These are phyloP conservation scores for Rubus parviflorus DNA, from an alignment of 306 rosid genomes.

Conservation along the genomic window DNA sequence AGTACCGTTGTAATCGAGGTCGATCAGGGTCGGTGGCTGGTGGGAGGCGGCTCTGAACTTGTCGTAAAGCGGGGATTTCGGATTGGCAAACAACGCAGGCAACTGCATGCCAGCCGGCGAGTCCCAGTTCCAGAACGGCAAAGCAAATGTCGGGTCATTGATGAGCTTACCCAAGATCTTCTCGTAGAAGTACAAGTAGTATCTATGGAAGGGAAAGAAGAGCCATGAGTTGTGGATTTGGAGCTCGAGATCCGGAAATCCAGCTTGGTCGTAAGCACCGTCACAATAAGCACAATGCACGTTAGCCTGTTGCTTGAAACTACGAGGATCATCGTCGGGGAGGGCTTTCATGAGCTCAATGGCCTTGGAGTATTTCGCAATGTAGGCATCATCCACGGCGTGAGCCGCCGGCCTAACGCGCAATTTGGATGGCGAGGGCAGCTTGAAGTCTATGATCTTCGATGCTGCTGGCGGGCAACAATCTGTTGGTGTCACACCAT, in stretches of 20 bases:
- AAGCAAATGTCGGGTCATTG: constrained; percentile 41
- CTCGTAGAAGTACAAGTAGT: constrained; percentile 65
- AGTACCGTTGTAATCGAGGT: constrained; percentile 33
- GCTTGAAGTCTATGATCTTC: constrained; percentile 44
- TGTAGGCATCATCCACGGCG: constrained; percentile 36
- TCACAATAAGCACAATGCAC: constrained; percentile 79
- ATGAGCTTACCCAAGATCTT: constrained; percentile 62
- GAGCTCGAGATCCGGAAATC: constrained; percentile 57
- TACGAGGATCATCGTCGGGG: constrained; percentile 63
- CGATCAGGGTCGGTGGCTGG: constrained; percentile 54
- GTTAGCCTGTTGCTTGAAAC: constrained; percentile 59
- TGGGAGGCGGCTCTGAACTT: constrained; percentile 39
- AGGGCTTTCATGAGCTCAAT: constrained; percentile 57
- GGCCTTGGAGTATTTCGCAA: constrained; percentile 53
- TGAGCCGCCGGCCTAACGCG: constrained; percentile 62
- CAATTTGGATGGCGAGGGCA: constrained; percentile 10
- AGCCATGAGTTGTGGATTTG: constrained; percentile 77
- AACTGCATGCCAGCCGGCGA: constrained; percentile 54
- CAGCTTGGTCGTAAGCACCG: constrained; percentile 58
- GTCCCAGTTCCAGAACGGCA: constrained; percentile 87
- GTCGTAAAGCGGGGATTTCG: constrained; percentile 56
- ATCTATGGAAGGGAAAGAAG: constrained; percentile 71
- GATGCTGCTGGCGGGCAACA: constrained; percentile 67
- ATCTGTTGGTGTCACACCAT: constrained; percentile 27
- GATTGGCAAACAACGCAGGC: constrained; percentile 46